Conservation (phyloP, 1,284 basidiomycete species). For the Moesziomyces sp. region DNA sequence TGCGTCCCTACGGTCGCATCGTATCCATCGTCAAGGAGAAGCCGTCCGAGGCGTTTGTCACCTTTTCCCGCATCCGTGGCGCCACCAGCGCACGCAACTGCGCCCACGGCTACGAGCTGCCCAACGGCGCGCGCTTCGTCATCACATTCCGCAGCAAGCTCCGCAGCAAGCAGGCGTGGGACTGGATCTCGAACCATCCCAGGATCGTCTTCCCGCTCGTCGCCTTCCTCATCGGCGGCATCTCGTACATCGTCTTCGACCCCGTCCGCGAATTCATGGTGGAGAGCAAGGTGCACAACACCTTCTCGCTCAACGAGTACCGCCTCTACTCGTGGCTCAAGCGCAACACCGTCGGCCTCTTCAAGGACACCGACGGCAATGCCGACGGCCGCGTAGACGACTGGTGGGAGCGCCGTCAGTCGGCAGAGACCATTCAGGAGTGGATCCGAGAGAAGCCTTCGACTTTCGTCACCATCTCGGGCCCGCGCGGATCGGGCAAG, state of each 20-base stretch:
- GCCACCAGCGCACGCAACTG: conserved; percentile 87
- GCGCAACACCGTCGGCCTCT: conserved; percentile 50
- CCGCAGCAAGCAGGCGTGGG: conserved; percentile 80
- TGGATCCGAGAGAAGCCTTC: conserved; percentile 82
- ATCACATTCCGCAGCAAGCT: conserved; percentile 79
- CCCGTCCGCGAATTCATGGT: conserved; percentile 88
- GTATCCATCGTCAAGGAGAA: conserved; percentile 72
- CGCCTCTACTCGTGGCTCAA: conserved; percentile 52
- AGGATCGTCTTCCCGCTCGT: conserved; percentile 84
- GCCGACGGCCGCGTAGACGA: conserved; percentile 69
- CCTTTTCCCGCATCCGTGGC: conserved; percentile 71
- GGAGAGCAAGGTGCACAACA: conserved; percentile 81
- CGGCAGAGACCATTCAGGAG: conserved; percentile 75
- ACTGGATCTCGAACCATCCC: conserved; percentile 87
- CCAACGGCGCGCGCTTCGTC: conserved; percentile 74
- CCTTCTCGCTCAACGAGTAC: conserved; percentile 72
- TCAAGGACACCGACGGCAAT: conserved; percentile 33
- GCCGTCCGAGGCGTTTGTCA: conserved; percentile 47
- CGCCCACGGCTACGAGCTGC: conserved; percentile 77
- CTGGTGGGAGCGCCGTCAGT: conserved; percentile 86
- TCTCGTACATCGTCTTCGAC: conserved; percentile 90
- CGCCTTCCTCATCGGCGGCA: conserved; percentile 84
- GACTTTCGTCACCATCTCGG: conserved; percentile 80
- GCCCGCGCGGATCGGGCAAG: conserved; percentile 92
- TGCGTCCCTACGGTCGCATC: conserved; percentile 84